Conservation (phyloP, 192 early-diverging fungal species). For the Coemansia sp. region DNA sequence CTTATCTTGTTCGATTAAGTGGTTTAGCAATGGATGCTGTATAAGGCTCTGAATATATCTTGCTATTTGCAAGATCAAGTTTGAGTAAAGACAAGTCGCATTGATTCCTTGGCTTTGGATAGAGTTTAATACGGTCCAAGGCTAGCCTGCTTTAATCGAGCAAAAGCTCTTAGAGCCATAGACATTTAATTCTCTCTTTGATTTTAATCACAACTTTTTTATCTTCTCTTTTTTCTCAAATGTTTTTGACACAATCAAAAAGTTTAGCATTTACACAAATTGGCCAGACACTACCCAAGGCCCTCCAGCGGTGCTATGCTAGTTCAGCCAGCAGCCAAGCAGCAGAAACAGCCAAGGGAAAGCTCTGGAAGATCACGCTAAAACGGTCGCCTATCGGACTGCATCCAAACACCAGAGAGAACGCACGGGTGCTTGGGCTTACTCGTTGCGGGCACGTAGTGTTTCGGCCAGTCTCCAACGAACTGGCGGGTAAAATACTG, state of each 20-base stretch:
- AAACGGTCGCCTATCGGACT: constrained; percentile 59
- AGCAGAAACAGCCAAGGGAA: constrained; percentile 5
- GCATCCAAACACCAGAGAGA: constrained; percentile 49
- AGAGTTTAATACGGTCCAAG: too few relatives aligned
- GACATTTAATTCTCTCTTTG: too few relatives aligned
- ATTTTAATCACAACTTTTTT: not conserved
- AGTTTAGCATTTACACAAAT: not conserved
- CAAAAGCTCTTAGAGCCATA: too few relatives aligned
- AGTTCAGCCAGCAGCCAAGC: not conserved
- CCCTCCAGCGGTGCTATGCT: not conserved
- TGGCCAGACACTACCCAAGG: not conserved
- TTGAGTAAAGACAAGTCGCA: too few relatives aligned
- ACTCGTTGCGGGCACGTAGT: constrained; percentile 57
- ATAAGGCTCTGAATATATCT: too few relatives aligned
- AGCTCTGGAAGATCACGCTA: constrained; percentile 63
- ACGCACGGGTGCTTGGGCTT: constrained; percentile 57
- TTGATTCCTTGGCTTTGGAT: too few relatives aligned
- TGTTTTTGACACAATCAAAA: constrained; percentile 19
- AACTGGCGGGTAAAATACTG: constrained; percentile 60
- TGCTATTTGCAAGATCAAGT: too few relatives aligned
- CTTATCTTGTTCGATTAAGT: too few relatives aligned
- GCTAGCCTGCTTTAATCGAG: too few relatives aligned
- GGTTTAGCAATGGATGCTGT: too few relatives aligned
- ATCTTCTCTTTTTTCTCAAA: not conserved
- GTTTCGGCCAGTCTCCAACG: constrained; percentile 53